These are phyloP conservation scores for Leptodermis oblonga DNA, from an alignment of 257 asterid genomes.

Conservation along the genomic window DNA sequence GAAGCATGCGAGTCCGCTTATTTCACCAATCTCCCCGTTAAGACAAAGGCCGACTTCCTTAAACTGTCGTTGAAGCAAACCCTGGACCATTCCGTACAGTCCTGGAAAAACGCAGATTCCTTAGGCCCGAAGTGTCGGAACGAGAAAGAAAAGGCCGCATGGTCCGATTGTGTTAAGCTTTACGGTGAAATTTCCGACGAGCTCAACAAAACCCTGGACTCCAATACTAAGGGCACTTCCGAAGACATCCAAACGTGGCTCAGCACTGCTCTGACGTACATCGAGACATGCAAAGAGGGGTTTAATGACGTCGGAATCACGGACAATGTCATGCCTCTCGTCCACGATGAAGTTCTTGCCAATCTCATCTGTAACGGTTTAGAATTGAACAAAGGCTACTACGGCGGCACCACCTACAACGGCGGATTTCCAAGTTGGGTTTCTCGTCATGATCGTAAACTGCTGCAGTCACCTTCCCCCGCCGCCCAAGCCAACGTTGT, in stretches of 20 bases:
- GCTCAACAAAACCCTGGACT: too few species aligned
- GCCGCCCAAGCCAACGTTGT: constrained; percentile 31
- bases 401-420: constrained; percentile 7
- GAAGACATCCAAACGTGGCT: constrained; percentile 74
- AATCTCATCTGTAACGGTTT: constrained; percentile 52
- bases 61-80: too few species aligned
- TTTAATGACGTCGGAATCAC: constrained; percentile 55
- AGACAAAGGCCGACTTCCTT: too few species aligned
- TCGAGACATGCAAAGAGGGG: constrained; percentile 68
- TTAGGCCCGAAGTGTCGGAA: too few species aligned
- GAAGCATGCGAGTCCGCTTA: too few species aligned
- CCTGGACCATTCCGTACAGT: too few species aligned
- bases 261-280: constrained; percentile 69
- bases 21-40: too few species aligned
- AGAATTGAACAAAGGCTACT: constrained; percentile 40
- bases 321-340: constrained; percentile 33
- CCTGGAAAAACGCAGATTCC: too few species aligned
- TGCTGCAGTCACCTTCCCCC: constrained; percentile 38
- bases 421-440: constrained; percentile 66
- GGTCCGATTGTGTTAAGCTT: too few species aligned
- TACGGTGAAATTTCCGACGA: too few species aligned
- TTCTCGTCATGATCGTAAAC: constrained; percentile 39
- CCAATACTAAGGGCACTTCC: constrained; percentile 24
- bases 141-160: too few species aligned
- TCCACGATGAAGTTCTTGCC: constrained; percentile 45